Evolutionary conservation across 1,139 yeast species (phyloP).

Genomic region (Sugiyamaella castrensis): DNA sequence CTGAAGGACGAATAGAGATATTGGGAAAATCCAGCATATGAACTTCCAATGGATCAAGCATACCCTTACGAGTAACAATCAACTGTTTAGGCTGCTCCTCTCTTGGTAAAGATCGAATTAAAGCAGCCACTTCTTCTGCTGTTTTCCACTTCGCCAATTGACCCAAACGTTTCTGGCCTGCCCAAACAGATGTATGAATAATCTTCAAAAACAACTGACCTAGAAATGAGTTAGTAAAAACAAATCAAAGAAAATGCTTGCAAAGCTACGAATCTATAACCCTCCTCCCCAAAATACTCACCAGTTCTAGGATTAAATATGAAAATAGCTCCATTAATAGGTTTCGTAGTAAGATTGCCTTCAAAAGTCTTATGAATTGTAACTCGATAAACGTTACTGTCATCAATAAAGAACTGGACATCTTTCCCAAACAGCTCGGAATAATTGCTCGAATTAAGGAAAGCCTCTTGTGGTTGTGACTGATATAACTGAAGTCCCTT

Average conservation of each 20-base stretch:
- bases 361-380: slow-evolving; percentile 89
- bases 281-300: slow-evolving; percentile 19
- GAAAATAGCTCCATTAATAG: slow-evolving; percentile 90
- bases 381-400: slow-evolving; percentile 91
- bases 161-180: slow-evolving; percentile 92
- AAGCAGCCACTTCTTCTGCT: slow-evolving; percentile 95
- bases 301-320: slow-evolving; percentile 78
- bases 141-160: slow-evolving; percentile 98
- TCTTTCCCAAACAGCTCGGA: slow-evolving; percentile 86
- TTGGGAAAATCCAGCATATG: slow-evolving; percentile 97
- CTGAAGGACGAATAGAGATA: slow-evolving; percentile 84
- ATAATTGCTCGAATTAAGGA: slow-evolving; percentile 82
- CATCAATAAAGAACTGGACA: slow-evolving; percentile 82
- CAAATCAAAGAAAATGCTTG: slow-evolving; percentile 2
- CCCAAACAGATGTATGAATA: slow-evolving; percentile 94
- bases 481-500: slow-evolving; percentile 93
- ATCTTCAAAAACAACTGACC: slow-evolving; percentile 81
- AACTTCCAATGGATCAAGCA: slow-evolving; percentile 91
- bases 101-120: slow-evolving; percentile 80
- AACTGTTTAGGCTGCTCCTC: slow-evolving; percentile 95
- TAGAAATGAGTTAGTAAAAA: slow-evolving; percentile 33
- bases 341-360: slow-evolving; percentile 89
- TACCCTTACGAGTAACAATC: slow-evolving; percentile 85
- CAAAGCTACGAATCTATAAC: too few species aligned
- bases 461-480: slow-evolving; percentile 90